phyloP scores from a whole-genome alignment of 2,329 filamentous ascomycete species.

The Phaeophleospora eucalypticola region DNA sequence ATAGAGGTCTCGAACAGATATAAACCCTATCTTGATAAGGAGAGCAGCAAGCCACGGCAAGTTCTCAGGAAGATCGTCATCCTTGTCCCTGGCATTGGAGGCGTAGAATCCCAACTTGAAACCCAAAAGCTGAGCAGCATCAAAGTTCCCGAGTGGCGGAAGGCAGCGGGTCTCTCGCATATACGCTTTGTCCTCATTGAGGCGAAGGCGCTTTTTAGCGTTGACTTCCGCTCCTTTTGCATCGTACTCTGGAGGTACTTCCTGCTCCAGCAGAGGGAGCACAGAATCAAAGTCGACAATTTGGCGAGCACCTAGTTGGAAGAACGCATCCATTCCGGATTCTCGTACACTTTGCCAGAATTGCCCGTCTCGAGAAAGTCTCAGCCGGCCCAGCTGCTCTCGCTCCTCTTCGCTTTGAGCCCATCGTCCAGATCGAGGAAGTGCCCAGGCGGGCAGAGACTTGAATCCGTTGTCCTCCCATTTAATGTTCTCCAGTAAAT shows the following conservation, averaged over 20 bases:
- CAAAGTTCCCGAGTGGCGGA: slow-evolving; percentile 79
- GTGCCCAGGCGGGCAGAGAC: slow-evolving; percentile 80
- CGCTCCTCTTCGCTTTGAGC: slow-evolving; percentile 66
- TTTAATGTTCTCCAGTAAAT: slow-evolving; percentile 49
- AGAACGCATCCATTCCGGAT: slow-evolving; percentile 77
- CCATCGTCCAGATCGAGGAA: slow-evolving; percentile 65
- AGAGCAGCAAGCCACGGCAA: slow-evolving; percentile 87
- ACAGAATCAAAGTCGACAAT: slow-evolving; percentile 55
- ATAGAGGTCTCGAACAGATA: slow-evolving; percentile 86
- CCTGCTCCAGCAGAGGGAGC: slow-evolving; percentile 26
- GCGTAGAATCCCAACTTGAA: slow-evolving; percentile 97
- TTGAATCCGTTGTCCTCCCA: slow-evolving; percentile 50
- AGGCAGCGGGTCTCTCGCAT: slow-evolving; percentile 75
- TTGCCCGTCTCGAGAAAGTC: slow-evolving; percentile 61
- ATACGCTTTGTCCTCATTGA: slow-evolving; percentile 64
- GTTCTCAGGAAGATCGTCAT: slow-evolving; percentile 82
- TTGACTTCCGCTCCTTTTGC: slow-evolving; percentile 38
- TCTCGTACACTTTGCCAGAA: slow-evolving; percentile 83
- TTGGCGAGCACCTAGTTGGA: slow-evolving; percentile 74
- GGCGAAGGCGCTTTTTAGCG: slow-evolving; percentile 41
- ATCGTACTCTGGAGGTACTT: slow-evolving; percentile 30
- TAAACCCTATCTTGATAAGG: slow-evolving; percentile 94
- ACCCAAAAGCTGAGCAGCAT: slow-evolving; percentile 88
- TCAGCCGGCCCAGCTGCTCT: slow-evolving; percentile 51
- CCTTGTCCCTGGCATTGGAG: slow-evolving; percentile 67